Percentiles rank a stretch among this genome's conserved stretches.
phyloP scores from a whole-genome alignment of 768 basidiomycete species.

The Thelephora ganbajun region DNA sequence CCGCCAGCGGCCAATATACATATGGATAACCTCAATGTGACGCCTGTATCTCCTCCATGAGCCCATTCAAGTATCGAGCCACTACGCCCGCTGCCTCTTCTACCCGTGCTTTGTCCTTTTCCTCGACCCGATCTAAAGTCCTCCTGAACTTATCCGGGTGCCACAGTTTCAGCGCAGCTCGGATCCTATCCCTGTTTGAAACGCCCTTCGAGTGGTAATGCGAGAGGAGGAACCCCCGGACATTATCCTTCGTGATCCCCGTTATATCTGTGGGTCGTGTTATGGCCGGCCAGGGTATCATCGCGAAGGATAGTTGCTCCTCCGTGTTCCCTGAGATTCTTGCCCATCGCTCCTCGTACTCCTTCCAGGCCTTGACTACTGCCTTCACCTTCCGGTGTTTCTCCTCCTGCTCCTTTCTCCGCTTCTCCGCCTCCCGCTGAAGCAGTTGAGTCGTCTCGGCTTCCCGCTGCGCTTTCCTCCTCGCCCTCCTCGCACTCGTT shows the following conservation, averaged over 20 bases:
- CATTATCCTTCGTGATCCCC: conserved; percentile 40
- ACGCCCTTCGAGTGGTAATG: conserved; percentile 44
- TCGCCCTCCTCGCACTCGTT: conserved; percentile 18
- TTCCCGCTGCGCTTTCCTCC: conserved; percentile 24
- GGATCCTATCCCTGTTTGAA: conserved; percentile 51
- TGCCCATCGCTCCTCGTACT: conserved; percentile 57
- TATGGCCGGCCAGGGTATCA: conserved; percentile 61
- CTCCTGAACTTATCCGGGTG: conserved; percentile 69
- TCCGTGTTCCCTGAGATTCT: conserved; percentile 14
- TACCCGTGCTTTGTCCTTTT: conserved; percentile 36
- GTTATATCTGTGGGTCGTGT: conserved; percentile 25
- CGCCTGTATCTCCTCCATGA: conserved; percentile 26
- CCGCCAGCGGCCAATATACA: too few relatives aligned
- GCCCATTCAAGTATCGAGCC: conserved; percentile 52
- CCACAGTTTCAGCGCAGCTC: conserved; percentile 58
- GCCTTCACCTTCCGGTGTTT: conserved; percentile 29
- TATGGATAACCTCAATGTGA: conserved; percentile 8
- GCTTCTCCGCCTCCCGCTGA: conserved; percentile 18
- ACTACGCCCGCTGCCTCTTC: conserved; percentile 55
- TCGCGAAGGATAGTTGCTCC: conserved; percentile 38
- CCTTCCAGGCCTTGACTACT: conserved; percentile 41
- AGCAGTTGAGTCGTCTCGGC: conserved; percentile 31
- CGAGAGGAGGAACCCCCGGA: conserved; percentile 49
- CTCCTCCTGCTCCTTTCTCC: conserved; percentile 28
- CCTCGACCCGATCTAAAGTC: conserved; percentile 35